phyloP scores from a whole-genome alignment of 257 asterid genomes.

The Solanum sparsipilum region DNA sequence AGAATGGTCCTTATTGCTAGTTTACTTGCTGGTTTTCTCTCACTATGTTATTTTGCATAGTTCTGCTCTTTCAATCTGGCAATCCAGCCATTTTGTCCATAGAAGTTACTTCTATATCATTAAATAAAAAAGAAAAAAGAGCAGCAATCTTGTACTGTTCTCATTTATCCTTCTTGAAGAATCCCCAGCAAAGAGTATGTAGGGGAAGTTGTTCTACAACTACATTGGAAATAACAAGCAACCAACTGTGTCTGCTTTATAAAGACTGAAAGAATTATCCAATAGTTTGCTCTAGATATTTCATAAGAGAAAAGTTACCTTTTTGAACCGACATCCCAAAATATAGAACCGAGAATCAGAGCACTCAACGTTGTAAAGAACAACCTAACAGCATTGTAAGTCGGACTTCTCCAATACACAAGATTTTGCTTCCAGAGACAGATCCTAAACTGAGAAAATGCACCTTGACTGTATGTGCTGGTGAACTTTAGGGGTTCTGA shows the following conservation, averaged over 20 bases:
- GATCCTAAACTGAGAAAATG: conserved; percentile 42
- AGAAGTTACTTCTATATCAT: background rate
- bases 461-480: conserved; percentile 39
- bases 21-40: background rate
- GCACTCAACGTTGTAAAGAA: conserved; percentile 69
- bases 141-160: background rate
- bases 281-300: background rate
- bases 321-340: conserved; percentile 74
- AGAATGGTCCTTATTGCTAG: background rate
- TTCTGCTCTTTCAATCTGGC: background rate
- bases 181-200: background rate
- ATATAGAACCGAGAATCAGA: conserved; percentile 58
- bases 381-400: conserved; percentile 65
- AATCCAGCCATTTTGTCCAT: background rate
- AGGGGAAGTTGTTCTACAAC: background rate
- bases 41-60: background rate
- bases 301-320: conserved; percentile 28
- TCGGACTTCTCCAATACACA: conserved; percentile 83
- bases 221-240: background rate
- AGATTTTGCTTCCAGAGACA: conserved; percentile 77
- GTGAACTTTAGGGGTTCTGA: conserved; percentile 53
- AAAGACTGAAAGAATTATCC: background rate
- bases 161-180: background rate
- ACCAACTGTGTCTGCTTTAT: background rate
- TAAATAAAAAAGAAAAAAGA: background rate